Base-by-base conservation (phyloP, 345 rosid species). In the Raphanus raphanistrum region DNA sequence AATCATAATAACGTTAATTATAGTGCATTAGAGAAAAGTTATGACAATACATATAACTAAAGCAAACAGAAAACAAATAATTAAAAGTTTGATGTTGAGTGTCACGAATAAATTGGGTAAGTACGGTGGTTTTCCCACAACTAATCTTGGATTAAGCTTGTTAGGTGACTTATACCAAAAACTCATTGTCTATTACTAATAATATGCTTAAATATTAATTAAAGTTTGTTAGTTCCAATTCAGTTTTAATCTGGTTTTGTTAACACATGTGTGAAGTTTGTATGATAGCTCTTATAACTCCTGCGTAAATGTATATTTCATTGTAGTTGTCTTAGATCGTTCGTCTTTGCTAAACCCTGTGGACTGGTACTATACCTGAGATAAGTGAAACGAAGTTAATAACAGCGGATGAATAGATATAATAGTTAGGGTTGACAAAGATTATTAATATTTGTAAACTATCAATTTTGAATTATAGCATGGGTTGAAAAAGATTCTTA, bases 1-100 rank as follows among this genome's bases (percentile, higher is more conserved):
- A 55, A 74, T 41, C 68, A 80, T 70, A 70, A 58, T 63, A 63
- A 80, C 72, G 72, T 63, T 80, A 58, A 70, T 58, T 43, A 58
- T 80, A 75, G 50, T 66, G 71, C 71, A 63, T 63, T 58, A 75
- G 71, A 70, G 72, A 7, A 75, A 75, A 75, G 57, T 63, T 58
- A 25, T 74, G 82, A 75, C 82, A 80, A 63, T 75, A 75, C 82
- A 74, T 70, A 16, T 6, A 80, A 75, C 72, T 74, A 80, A 74
- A 74, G 76, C 64, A 38, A 50, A 72, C n/a, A 32, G 36, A 32
- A 73, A 67, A 61, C 61, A 74, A 63, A 64, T 8, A 64, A 64
- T 28, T 63, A 63, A 80, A 79, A 69, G 76, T 64, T 75, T 2
- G 82, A 80, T 75, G 68, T 80, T 57, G 72, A 74, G 72, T 80